Conservation (phyloP, 1,284 basidiomycete species). For the Afroboletus lepidellus region DNA sequence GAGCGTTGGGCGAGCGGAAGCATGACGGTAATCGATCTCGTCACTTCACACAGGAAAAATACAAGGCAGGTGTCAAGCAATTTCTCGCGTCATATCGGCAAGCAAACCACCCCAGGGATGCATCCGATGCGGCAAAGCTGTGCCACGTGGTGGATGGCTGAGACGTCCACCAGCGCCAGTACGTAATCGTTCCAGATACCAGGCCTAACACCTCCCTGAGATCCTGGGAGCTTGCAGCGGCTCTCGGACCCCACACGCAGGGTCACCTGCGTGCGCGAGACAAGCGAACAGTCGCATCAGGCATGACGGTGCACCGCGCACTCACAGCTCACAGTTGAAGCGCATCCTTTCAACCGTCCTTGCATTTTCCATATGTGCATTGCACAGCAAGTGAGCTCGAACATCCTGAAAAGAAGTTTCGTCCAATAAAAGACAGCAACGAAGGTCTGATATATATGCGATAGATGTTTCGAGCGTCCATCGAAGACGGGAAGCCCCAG, state of each 20-base stretch:
- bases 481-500: constrained; percentile 18
- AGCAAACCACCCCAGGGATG: constrained; percentile 3
- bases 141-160: constrained; percentile 25
- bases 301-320: neutral
- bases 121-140: neutral
- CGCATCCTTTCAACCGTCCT: neutral
- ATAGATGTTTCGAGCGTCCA: constrained; percentile 14
- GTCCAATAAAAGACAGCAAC: constrained; percentile 7
- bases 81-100: constrained; percentile 28
- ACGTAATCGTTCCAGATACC: constrained; percentile 14
- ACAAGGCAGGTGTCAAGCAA: constrained; percentile 16
- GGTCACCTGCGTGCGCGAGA: neutral
- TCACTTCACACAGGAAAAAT: constrained; percentile 26
- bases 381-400: neutral
- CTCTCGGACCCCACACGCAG: constrained; percentile 7
- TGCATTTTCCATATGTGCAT: constrained; percentile 2
- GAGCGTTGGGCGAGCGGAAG: constrained; percentile 15
- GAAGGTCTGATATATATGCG: constrained; percentile 27
- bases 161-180: neutral
- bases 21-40: constrained; percentile 29
- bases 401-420: constrained; percentile 14
- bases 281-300: neutral
- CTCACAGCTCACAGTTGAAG: neutral
- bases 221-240: neutral
- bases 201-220: neutral